A percentile compares a stretch with the other conserved stretches of the same genome.
Evolutionary conservation across 345 rosid species (phyloP).

Genomic region (Raphanus raphanistrum): DNA sequence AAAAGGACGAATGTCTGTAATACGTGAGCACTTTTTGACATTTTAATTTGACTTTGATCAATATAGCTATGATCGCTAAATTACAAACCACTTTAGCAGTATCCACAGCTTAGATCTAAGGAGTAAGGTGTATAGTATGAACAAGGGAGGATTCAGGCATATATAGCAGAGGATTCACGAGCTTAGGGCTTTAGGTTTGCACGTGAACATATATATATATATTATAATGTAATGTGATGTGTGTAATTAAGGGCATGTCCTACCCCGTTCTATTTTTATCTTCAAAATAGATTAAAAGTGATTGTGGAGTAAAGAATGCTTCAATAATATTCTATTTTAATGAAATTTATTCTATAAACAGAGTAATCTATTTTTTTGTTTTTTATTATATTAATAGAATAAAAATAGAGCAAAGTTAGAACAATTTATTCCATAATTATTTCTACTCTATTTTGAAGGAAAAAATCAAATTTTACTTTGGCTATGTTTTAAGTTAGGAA

Average conservation of each 20-base stretch:
- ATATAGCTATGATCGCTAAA: neutral
- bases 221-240: neutral
- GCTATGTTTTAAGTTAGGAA: no score
- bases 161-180: conserved; percentile 22
- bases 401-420: no score
- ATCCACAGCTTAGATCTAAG: neutral
- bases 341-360: no score
- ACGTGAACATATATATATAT: conserved; percentile 15
- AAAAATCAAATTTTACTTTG: no score
- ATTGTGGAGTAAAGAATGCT: no score
- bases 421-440: no score
- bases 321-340: no score
- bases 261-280: no score
- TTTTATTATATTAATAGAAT: no score
- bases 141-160: conserved; percentile 20
- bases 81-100: neutral
- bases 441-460: no score
- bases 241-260: neutral
- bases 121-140: conserved; percentile 20
- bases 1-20: neutral
- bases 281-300: no score
- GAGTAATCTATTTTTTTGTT: no score
- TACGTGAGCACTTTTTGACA: neutral
- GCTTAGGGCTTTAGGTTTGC: conserved; percentile 12
- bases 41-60: conserved; percentile 3